Base-by-base conservation (phyloP, 1,284 basidiomycete species). In the Cryptococcus sp. region DNA sequence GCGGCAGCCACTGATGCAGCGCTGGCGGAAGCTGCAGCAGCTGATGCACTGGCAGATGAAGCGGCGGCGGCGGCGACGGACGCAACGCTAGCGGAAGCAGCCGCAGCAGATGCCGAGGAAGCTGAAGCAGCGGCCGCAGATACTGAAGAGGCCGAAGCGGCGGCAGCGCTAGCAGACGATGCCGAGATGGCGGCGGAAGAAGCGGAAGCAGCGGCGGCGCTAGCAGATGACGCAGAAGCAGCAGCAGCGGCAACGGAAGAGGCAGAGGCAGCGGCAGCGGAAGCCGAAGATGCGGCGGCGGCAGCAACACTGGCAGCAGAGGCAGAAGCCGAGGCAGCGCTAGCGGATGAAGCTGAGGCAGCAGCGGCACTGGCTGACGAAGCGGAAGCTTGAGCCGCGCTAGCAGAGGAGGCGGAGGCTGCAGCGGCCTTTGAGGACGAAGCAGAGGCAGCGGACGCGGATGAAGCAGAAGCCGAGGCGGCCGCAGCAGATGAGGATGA, bases 21-120 rank as follows among this genome's bases (percentile, higher is more conserved):
- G n/a, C n/a, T 19, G 41, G n/a, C 22, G 15, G 41, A 44, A 15
- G 41, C 41, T 8, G 41, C 41, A 15, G 41, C 41, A 11, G 15
- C n/a, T 6, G 41, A 34, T 34, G 29, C 29, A 34, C 29, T 34
- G 29, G 29, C 29, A 13, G 29, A 7, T 34, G 29, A 34, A 34
- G 29, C 8, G 13, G 29, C 29, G 15, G 22, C 41, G 29, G n/a
- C n/a, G 13, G 23, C 15, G 22, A 44, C 41, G 15, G 41, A n/a
- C 8, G 41, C 41, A 6, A 22, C 8, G n/a, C n/a, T 19, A 16
- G 54, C 43, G 22, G 38, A 17, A 19, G 62, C 17, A n/a, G 46
- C 3, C 2, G 52, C 59, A 45, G 50, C 49, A 46, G 52, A 53
- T 16, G 41, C 43, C 8, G 41, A 44, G 15, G 17, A n/a, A 5